These are phyloP conservation scores for Cyberlindnera veronae DNA, from an alignment of 805 yeast species.

Conservation along the genomic window DNA sequence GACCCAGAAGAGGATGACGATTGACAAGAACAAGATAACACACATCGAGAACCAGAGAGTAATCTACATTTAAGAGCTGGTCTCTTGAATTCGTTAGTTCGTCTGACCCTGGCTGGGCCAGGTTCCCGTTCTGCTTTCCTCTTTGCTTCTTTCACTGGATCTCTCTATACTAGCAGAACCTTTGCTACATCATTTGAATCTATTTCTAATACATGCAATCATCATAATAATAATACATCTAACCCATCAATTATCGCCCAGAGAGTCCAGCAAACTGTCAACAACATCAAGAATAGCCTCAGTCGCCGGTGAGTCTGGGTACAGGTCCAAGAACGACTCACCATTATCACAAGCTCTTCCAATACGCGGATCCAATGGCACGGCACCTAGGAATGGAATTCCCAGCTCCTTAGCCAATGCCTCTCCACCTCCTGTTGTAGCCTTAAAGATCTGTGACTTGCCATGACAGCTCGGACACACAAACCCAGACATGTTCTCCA, in stretches of 20 bases:
- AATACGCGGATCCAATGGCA: slow-evolving; percentile 93
- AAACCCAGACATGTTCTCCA: slow-evolving; percentile 98
- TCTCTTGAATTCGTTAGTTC: no score
- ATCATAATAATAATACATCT: no score
- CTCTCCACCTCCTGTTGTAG: slow-evolving; percentile 97
- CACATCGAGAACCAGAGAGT: slow-evolving; percentile 10
- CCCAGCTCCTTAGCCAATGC: slow-evolving; percentile 74
- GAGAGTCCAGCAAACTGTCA: slow-evolving; percentile 58
- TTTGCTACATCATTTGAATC: no score
- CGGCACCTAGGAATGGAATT: slow-evolving; percentile 82
- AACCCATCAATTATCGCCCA: no score
- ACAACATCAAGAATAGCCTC: slow-evolving; percentile 83
- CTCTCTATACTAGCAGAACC: no score
- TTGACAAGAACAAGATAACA: slow-evolving; percentile 3
- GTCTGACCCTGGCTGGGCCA: no score
- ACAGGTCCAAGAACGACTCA: slow-evolving; percentile 72
- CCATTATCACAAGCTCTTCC: slow-evolving; percentile 89
- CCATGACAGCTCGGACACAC: slow-evolving; percentile 95
- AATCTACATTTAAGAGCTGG: slow-evolving; percentile 11
- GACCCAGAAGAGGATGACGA: slow-evolving; percentile 1
- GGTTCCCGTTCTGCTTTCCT: no score
- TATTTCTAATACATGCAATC: no score
- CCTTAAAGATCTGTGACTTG: slow-evolving; percentile 82
- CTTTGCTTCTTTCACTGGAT: no score
- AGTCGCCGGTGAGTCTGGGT: slow-evolving; percentile 92